Evolutionary conservation across 441 rosid genomes (phyloP).

Genomic region (Jatropha multifida): DNA sequence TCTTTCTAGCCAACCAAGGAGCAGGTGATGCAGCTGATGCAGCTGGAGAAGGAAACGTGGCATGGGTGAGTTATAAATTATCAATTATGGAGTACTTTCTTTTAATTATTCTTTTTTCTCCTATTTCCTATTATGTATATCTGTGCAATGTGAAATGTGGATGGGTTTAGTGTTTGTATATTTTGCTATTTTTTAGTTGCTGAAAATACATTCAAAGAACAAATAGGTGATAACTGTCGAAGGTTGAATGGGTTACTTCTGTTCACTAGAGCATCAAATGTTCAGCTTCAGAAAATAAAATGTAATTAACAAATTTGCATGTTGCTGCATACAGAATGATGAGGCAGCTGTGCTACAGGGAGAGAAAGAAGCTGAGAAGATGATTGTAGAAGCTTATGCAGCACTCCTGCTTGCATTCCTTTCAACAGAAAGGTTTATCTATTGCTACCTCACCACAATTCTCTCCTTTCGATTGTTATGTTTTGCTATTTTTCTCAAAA

Average conservation of each 20-base stretch:
- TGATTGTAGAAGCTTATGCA: conserved; percentile 96
- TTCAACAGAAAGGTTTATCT: conserved; percentile 82
- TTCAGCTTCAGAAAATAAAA: not conserved
- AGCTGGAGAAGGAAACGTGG: conserved; percentile 55
- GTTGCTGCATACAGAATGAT: conserved; percentile 52
- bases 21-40: conserved; percentile 61
- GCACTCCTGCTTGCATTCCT: conserved; percentile 98
- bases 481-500: conserved; percentile 1
- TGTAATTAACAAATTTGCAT: conserved; percentile 8
- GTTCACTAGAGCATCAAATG: not conserved
- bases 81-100: not conserved
- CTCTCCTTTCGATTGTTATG: not conserved
- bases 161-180: not conserved
- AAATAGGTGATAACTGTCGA: not conserved
- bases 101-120: not conserved
- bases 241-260: not conserved
- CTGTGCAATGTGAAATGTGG: no score
- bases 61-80: conserved; percentile 58
- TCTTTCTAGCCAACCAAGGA: conserved; percentile 80
- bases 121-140: not conserved
- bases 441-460: not conserved
- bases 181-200: not conserved
- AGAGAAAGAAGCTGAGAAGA: conserved; percentile 98
- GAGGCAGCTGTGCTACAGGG: conserved; percentile 82
- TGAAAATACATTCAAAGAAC: not conserved